Evolutionary conservation across 2,329 filamentous ascomycete species (phyloP).

Genomic region (Verticillium tricorpus): DNA sequence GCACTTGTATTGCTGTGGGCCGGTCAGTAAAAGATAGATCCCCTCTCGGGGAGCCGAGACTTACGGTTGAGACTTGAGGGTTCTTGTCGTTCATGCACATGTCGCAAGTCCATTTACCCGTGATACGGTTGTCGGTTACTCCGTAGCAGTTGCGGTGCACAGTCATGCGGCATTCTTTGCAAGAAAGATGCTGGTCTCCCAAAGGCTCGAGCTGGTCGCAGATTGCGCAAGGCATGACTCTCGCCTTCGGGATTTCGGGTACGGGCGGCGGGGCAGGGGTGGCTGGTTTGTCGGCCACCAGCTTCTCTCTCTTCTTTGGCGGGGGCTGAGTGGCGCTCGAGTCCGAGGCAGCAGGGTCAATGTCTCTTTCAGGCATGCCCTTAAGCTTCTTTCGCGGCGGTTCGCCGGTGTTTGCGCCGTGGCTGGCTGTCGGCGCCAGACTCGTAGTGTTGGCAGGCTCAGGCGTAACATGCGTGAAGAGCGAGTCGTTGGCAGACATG

Average conservation of each 20-base stretch:
- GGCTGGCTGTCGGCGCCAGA: slow-evolving; percentile 21
- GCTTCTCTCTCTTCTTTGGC: slow-evolving; percentile 55
- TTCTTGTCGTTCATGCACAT: slow-evolving; percentile 94
- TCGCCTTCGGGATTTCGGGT: slow-evolving; percentile 75
- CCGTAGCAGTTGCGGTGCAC: slow-evolving; percentile 94
- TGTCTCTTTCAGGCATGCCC: slow-evolving; percentile 45
- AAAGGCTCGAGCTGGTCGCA: slow-evolving; percentile 70
- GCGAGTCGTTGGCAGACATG: slow-evolving; percentile 58
- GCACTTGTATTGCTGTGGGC: slow-evolving; percentile 75
- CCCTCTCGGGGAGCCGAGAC: slow-evolving; percentile 23
- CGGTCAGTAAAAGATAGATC: slow-evolving; percentile 17
- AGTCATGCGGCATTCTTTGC: slow-evolving; percentile 82
- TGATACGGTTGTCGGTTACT: slow-evolving; percentile 63
- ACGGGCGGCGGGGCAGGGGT: slow-evolving; percentile 55
- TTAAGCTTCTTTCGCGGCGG: slow-evolving; percentile 65
- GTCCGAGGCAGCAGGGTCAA: slow-evolving; percentile 43
- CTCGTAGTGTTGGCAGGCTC: slow-evolving; percentile 22
- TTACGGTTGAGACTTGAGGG: slow-evolving; percentile 84
- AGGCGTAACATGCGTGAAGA: slow-evolving; percentile 36
- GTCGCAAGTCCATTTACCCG: slow-evolving; percentile 88
- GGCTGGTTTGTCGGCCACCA: slow-evolving; percentile 48
- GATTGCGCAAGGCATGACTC: slow-evolving; percentile 76
- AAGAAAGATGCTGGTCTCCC: slow-evolving; percentile 70
- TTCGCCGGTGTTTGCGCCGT: slow-evolving; percentile 34
- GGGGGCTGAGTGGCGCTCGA: slow-evolving; percentile 20